Base-by-base conservation (phyloP, 169 alveolate species). In the Fabrea salina region DNA sequence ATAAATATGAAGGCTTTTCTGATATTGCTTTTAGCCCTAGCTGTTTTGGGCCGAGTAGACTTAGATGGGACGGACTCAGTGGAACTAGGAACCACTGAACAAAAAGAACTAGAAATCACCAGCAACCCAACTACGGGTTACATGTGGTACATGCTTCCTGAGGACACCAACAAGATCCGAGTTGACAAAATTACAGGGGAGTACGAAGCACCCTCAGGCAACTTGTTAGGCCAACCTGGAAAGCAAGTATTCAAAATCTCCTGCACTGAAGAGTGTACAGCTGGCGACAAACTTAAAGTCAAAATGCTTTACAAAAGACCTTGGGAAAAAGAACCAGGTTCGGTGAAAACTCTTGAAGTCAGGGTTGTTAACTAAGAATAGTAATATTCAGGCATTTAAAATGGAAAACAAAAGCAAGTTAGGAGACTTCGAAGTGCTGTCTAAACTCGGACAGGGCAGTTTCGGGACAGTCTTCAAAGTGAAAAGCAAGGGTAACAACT, bases 391-490 rank as follows among this genome's bases (percentile, higher is more conserved):
- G n/a, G n/a, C n/a, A 44, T 44, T 11, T 54, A 75, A 67, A 6
- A 58, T 47, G 40, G 59, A 32, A 51, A 44, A 37, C 40, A 80
- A 75, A 47, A 82, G 90, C 13, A 75, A 82, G 25, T 79, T 84
- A 57, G 79, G 80, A 44, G 91, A 85, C 50, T 88, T 84, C 77
- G 91, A 84, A 54, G 57, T 82, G 33, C 43, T 85, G 3, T 66
- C 57, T n/a, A 84, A 84, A 8, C 51, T 89, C 39, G 94, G 94
- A 16, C 57, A 79, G 41, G 94, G 94, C 13, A 81, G 89, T 58
- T 89, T 76, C 54, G 94, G 94, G 13, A 77, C 61, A 27, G 91
- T 89, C 0, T 86, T 82, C 40, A 83, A 84, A 81, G 94, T 84
- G 3, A 79, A 70, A 61, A 61, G 86, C 11, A 82, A 82, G 84